Conservation (phyloP, 2,329 filamentous ascomycete genomes). For the Paracoccidioides lutzii region DNA sequence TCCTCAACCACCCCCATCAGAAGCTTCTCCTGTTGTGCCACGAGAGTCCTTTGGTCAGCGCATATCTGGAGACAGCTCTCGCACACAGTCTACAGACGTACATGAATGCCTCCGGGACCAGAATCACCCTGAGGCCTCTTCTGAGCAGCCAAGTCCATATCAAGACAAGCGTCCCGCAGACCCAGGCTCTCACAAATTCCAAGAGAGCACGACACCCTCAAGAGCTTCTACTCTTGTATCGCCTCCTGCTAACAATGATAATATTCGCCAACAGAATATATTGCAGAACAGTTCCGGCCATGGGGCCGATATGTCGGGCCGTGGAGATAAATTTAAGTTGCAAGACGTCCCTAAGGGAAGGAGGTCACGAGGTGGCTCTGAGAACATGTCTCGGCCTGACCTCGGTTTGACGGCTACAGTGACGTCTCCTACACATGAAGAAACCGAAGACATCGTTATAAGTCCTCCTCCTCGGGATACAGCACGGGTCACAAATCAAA, state of each 20-base stretch:
- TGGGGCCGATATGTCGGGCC: conserved; percentile 9
- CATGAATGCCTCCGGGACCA: conserved; percentile 16
- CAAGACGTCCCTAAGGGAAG: conserved; percentile 65
- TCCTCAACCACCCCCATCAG: conserved; percentile 35
- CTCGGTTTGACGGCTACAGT: conserved; percentile 27
- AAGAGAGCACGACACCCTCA: conserved; percentile 14
- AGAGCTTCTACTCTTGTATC: conserved; percentile 13
- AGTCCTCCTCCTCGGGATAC: neutral
- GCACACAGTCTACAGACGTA: conserved; percentile 3
- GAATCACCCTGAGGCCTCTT: conserved; percentile 24
- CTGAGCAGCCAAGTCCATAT: conserved; percentile 56
- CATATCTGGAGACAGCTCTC: conserved; percentile 1
- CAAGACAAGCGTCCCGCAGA: conserved; percentile 69
- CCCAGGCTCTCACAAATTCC: conserved; percentile 18
- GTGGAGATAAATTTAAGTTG: conserved; percentile 55
- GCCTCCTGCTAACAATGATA: conserved; percentile 11
- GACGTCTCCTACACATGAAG: conserved; percentile 19
- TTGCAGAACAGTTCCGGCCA: conserved; percentile 4
- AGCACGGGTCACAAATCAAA: neutral
- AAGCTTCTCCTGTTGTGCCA: conserved; percentile 16
- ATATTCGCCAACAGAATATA: conserved; percentile 6
- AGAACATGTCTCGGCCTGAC: conserved; percentile 12
- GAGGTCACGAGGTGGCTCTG: conserved; percentile 36
- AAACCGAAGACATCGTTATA: conserved; percentile 1
- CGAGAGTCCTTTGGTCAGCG: conserved; percentile 44